Percentiles rank a stretch among this genome's conserved stretches.
These are phyloP conservation scores for Chenopodium suecicum DNA, from an alignment of 148 eudicot genomes.

Conservation along the genomic window DNA sequence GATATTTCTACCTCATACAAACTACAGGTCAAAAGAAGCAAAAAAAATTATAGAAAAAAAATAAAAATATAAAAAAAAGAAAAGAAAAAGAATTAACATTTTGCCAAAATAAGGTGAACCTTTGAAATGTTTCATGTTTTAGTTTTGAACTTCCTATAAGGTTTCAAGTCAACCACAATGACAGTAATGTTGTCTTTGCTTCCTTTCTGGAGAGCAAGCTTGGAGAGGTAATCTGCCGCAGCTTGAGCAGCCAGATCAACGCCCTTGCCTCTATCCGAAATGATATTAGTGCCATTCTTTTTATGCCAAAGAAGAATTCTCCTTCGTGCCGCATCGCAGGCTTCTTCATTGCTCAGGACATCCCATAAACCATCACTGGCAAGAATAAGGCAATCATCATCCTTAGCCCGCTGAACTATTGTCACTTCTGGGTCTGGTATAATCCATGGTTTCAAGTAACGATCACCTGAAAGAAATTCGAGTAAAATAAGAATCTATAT, in stretches of 20 bases:
- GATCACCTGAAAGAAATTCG: constrained; percentile 41
- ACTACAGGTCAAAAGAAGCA: constrained; percentile 20
- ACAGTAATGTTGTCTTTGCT: constrained; percentile 62
- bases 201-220: constrained; percentile 52
- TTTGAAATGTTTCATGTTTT: constrained; percentile 32
- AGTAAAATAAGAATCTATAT: neutral
- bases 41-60: constrained; percentile 1
- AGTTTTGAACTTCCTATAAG: constrained; percentile 45
- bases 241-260: constrained; percentile 52
- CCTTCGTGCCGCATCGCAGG: constrained; percentile 50
- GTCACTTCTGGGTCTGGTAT: constrained; percentile 60
- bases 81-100: constrained; percentile 36
- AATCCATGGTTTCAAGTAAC: constrained; percentile 55
- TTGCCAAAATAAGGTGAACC: constrained; percentile 26
- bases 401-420: constrained; percentile 40
- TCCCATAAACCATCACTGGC: constrained; percentile 72
- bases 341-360: constrained; percentile 54
- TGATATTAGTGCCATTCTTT: constrained; percentile 30
- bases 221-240: constrained; percentile 51
- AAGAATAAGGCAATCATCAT: constrained; percentile 55
- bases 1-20: constrained; percentile 28
- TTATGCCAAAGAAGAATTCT: constrained; percentile 60
- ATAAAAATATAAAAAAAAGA: neutral
- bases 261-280: constrained; percentile 34
- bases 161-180: constrained; percentile 57